These are phyloP conservation scores for Chernovozyma aurita DNA, from an alignment of 1,139 yeast species.

Conservation along the genomic window DNA sequence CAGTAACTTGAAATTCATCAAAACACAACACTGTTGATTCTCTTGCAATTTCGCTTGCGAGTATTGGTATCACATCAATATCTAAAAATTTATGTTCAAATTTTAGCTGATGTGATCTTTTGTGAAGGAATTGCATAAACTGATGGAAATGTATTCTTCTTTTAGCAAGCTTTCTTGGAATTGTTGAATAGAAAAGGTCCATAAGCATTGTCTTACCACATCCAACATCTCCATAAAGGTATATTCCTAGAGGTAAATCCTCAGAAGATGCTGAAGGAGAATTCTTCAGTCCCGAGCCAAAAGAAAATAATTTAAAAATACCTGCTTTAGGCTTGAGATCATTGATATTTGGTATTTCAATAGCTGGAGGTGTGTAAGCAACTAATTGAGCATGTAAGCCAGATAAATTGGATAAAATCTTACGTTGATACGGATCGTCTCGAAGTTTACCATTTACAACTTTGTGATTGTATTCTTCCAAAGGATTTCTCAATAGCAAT, in stretches of 20 bases:
- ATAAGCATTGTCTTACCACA: constrained; percentile 98
- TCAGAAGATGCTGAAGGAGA: constrained; percentile 7
- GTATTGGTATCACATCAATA: constrained; percentile 75
- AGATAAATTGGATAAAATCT: constrained; percentile 53
- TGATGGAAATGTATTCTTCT: constrained; percentile 90
- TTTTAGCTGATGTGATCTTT: constrained; percentile 76
- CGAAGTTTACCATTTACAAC: constrained; percentile 50
- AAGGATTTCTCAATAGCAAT: constrained; percentile 31
- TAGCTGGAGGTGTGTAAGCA: constrained; percentile 52
- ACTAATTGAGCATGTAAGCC: constrained; percentile 45
- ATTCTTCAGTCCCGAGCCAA: constrained; percentile 15
- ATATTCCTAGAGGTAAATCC: constrained; percentile 63
- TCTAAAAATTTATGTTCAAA: constrained; percentile 52
- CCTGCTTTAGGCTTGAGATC: constrained; percentile 48
- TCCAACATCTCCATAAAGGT: constrained; percentile 95
- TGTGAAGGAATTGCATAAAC: constrained; percentile 92
- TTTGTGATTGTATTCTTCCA: constrained; percentile 56
- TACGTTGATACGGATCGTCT: constrained; percentile 66
- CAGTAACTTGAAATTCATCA: constrained; percentile 95
- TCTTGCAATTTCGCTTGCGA: constrained; percentile 81
- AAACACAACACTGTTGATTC: constrained; percentile 79
- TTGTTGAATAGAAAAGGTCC: constrained; percentile 86
- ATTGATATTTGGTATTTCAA: constrained; percentile 44
- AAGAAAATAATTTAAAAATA: constrained; percentile 31
- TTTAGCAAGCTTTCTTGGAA: constrained; percentile 73